These are phyloP conservation scores for Fusarium incarnatum DNA, from an alignment of 2,329 filamentous ascomycete species.

Conservation along the genomic window DNA sequence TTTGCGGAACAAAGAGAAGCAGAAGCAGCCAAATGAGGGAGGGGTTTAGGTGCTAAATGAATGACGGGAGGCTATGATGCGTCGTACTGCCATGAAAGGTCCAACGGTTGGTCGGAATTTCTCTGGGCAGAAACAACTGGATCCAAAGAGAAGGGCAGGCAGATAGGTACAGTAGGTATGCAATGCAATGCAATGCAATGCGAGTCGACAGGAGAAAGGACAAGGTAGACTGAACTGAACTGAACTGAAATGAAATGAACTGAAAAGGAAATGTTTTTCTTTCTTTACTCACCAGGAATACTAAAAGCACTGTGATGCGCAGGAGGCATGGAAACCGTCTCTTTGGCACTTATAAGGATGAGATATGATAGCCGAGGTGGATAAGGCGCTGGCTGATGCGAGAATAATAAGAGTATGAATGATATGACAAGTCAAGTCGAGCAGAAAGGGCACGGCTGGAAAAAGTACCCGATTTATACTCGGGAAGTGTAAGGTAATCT, in stretches of 20 bases:
- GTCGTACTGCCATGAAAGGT: constrained; percentile 23
- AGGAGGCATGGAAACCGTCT: constrained; percentile 45
- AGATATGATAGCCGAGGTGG: constrained; percentile 8
- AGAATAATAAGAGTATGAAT: neutral
- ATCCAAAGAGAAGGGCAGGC: neutral
- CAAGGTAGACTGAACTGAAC: neutral
- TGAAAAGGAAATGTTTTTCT: neutral
- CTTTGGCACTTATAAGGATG: constrained; percentile 27
- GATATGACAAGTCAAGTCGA: constrained; percentile 5
- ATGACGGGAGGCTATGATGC: constrained; percentile 32
- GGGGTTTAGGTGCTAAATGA: neutral
- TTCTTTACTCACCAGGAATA: constrained; percentile 40
- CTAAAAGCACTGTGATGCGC: constrained; percentile 32
- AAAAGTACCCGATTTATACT: constrained; percentile 29
- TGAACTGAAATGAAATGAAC: too few relatives aligned
- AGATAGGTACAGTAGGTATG: neutral
- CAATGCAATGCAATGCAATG: constrained; percentile 9
- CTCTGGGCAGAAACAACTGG: constrained; percentile 22
- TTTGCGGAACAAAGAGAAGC: constrained; percentile 30
- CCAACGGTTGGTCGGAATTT: constrained; percentile 31
- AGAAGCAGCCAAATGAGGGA: neutral
- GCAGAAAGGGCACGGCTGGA: constrained; percentile 9
- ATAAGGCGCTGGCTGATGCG: neutral
- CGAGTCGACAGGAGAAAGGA: constrained; percentile 12
- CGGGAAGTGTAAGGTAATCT: neutral